Base-by-base conservation (phyloP, 2,329 filamentous ascomycete species). In the Diaporthe velutina region DNA sequence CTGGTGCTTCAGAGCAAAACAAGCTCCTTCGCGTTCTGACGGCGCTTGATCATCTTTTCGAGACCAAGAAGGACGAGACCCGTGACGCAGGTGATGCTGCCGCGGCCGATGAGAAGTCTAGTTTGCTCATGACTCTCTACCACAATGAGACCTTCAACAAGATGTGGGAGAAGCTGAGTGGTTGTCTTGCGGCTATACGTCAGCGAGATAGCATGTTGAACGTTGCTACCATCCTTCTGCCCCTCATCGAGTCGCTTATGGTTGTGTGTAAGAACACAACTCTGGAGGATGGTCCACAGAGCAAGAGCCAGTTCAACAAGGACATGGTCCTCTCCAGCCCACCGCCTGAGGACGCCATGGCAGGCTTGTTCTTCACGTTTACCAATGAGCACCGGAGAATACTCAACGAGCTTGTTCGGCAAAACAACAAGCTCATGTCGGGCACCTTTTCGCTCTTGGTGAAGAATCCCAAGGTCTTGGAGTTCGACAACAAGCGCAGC, bases 401-500 rank as follows among this genome's bases (percentile, higher is more conserved):
- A 78, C 90, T 99, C 79, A 99, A 99, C 81, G 97, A 99, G 83
- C 93, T 99, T 77, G 97, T 99, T 73, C 93, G 97, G 77, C 95
- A 98, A 81, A 98, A 98, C 78, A 97, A 97, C 40, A 98, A 98
- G 83, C 91, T 99, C 77, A 99, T 99, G 97, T 98, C 96, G 75
- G 97, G 97, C 71, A 98, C 96, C 3, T 98, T 99, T 85, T 96
- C 96, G 15, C 89, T 99, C 22, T 86, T 99, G 64, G 97, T 98
- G 77, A 98, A 98, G 88, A 99, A 99, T 81, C 97, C 97, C 35
- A 99, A 98, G 88, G 97, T 99, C 4, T 88, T 99, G 17, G 97
- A 99, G 82, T 99, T 99, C 80, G 97, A 99, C 86, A 99, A 99
- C 87, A 99, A 99, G 88, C 95, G 97, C 80, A 98, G 98, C 85